A percentile compares a stretch with the other conserved stretches of the same genome.
Evolutionary conservation across 495 filamentous ascomycete genomes (phyloP).

Genomic region (Physcia stellaris): DNA sequence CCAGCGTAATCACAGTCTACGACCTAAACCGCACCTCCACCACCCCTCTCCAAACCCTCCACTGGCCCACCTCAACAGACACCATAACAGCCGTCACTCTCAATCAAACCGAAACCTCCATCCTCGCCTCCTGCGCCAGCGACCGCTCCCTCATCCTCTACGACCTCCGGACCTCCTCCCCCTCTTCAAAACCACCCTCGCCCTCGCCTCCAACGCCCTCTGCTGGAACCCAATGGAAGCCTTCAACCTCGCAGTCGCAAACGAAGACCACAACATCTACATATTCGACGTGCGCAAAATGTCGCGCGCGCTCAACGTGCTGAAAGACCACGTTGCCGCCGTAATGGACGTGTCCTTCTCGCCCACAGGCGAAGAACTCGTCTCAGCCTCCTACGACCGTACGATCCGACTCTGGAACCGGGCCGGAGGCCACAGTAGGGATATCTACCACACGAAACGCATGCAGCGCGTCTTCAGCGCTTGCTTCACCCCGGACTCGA

Average conservation of each 20-base stretch:
- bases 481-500: constrained; percentile 74
- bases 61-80: constrained; percentile 78
- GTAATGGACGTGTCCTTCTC: constrained; percentile 96
- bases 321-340: constrained; percentile 89
- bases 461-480: constrained; percentile 93
- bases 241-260: constrained; percentile 77
- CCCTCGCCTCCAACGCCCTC: constrained; percentile 70
- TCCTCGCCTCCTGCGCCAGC: constrained; percentile 68
- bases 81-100: constrained; percentile 86
- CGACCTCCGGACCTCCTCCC: constrained; percentile 77
- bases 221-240: constrained; percentile 95
- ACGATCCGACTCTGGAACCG: constrained; percentile 71
- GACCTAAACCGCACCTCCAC: constrained; percentile 63
- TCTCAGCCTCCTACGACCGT: constrained; percentile 78
- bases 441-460: constrained; percentile 94
- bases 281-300: constrained; percentile 83
- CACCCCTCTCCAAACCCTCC: constrained; percentile 61
- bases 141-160: constrained; percentile 80
- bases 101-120: constrained; percentile 87
- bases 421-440: constrained; percentile 66
- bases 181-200: constrained; percentile 68
- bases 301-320: constrained; percentile 71
- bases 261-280: constrained; percentile 68
- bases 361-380: constrained; percentile 87
- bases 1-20: constrained; percentile 72